Percentiles rank a stretch among this genome's conserved stretches.
Evolutionary conservation across 139 green algal species (phyloP).

Genomic region (Limnomonas spitsbergensis): DNA sequence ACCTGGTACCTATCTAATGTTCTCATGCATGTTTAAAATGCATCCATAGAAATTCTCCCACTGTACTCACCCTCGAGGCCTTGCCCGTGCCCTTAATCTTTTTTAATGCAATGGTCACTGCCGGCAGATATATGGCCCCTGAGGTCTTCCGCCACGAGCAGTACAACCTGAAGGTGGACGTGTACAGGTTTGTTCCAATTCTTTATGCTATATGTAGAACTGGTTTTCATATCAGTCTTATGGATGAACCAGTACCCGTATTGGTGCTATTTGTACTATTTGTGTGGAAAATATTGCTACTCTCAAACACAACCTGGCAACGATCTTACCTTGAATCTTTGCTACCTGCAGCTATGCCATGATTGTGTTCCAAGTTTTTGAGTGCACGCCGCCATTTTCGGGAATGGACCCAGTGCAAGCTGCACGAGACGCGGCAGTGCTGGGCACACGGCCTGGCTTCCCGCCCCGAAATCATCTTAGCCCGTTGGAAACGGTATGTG

Average conservation of each 20-base stretch:
- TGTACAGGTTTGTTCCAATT: conserved; percentile 50
- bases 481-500: conserved; percentile 30
- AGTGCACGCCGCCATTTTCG: conserved; percentile 52
- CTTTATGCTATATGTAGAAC: neutral
- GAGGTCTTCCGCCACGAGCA: conserved; percentile 71
- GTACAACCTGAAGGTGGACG: conserved; percentile 73
- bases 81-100: neutral
- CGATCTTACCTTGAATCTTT: too few species aligned
- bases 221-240: neutral
- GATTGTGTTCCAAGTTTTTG: conserved; percentile 50
- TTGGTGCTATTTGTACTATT: too few species aligned
- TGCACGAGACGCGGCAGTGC: conserved; percentile 46
- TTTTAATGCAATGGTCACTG: too few species aligned
- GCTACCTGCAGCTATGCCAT: conserved; percentile 39
- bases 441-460: conserved; percentile 45
- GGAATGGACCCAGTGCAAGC: conserved; percentile 56
- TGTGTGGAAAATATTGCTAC: too few species aligned
- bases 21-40: too few species aligned
- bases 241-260: too few species aligned
- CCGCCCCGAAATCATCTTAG: conserved; percentile 48
- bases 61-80: too few species aligned
- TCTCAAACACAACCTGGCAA: too few species aligned
- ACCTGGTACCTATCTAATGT: too few species aligned
- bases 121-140: conserved; percentile 25
- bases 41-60: too few species aligned